Percentiles rank a stretch among this genome's conserved stretches.
phyloP scores from a whole-genome alignment of 228 moss, liverwort and hornwort species.

The Sphagnum magellanicum region DNA sequence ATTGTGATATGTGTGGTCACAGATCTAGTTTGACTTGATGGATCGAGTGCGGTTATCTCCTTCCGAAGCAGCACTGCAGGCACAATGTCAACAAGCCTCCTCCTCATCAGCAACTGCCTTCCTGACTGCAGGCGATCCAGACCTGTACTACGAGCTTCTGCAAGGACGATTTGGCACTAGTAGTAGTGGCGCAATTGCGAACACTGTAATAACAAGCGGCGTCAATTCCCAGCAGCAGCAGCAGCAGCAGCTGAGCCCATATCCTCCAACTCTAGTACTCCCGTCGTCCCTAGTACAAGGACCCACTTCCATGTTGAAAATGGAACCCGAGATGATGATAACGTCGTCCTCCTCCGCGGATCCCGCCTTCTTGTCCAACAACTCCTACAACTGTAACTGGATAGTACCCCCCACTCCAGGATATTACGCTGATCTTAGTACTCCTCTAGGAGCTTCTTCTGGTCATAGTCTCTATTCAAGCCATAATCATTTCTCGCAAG shows the following conservation, averaged over 20 bases:
- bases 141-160: constrained; percentile 63
- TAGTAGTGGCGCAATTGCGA: constrained; percentile 3
- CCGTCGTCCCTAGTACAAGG: constrained; percentile 6
- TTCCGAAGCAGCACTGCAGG: constrained; percentile 4
- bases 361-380: constrained; percentile 27
- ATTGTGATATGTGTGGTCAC: too few species aligned
- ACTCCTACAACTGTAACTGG: constrained; percentile 23
- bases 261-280: constrained; percentile 15
- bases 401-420: constrained; percentile 19
- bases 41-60: constrained; percentile 29
- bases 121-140: constrained; percentile 29
- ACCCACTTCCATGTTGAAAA: constrained; percentile 28
- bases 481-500: constrained; percentile 9
- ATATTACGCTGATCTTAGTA: constrained; percentile 10
- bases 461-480: constrained; percentile 4
- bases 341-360: too few species aligned
- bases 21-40: constrained; percentile 14
- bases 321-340: constrained; percentile 56
- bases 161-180: constrained; percentile 40
- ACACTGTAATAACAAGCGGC: constrained; percentile 1
- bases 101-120: constrained; percentile 1
- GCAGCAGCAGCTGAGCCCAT: constrained; percentile 9
- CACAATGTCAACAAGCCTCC: background rate
- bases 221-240: constrained; percentile 7
- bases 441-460: constrained; percentile 14